phyloP scores from a whole-genome alignment of 2,329 filamentous ascomycete genomes.

The Nemania sp. region DNA sequence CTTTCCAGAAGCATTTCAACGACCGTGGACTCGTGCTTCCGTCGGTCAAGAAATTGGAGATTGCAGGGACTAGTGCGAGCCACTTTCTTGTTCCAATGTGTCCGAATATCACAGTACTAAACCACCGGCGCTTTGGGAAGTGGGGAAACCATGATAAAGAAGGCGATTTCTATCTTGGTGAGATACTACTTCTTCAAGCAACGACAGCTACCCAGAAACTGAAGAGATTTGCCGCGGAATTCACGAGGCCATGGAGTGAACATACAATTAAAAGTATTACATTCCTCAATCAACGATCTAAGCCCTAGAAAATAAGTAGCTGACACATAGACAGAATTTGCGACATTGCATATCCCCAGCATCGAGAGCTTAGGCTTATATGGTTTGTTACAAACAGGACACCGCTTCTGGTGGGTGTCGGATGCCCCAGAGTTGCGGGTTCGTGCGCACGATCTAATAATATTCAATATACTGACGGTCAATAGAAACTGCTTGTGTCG shows the following conservation, averaged over 20 bases:
- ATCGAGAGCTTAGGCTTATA: constrained; percentile 9
- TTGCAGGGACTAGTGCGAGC: neutral
- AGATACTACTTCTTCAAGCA: constrained; percentile 8
- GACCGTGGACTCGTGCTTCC: constrained; percentile 6
- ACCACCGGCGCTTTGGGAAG: too few species aligned
- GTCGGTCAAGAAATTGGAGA: constrained; percentile 8
- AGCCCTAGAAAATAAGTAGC: neutral
- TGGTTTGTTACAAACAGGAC: too few species aligned
- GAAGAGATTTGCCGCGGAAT: constrained; percentile 4
- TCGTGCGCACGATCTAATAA: neutral
- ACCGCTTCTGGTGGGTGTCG: too few species aligned
- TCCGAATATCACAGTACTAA: constrained; percentile 17
- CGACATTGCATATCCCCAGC: constrained; percentile 1
- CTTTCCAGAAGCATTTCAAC: constrained; percentile 2
- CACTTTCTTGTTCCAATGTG: constrained; percentile 13
- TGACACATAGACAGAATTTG: constrained; percentile 5
- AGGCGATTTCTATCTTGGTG: too few species aligned
- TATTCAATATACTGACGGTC: neutral
- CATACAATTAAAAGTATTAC: constrained; percentile 1
- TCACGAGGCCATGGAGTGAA: neutral
- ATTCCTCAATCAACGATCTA: neutral
- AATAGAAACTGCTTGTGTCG: constrained; percentile 1
- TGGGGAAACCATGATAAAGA: too few species aligned
- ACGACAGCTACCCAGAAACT: constrained; percentile 1
- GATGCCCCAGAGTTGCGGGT: too few species aligned